Percentiles rank a stretch among this genome's conserved stretches.
phyloP scores from a whole-genome alignment of 2,329 filamentous ascomycete species.

The Helminthosporium solani region DNA sequence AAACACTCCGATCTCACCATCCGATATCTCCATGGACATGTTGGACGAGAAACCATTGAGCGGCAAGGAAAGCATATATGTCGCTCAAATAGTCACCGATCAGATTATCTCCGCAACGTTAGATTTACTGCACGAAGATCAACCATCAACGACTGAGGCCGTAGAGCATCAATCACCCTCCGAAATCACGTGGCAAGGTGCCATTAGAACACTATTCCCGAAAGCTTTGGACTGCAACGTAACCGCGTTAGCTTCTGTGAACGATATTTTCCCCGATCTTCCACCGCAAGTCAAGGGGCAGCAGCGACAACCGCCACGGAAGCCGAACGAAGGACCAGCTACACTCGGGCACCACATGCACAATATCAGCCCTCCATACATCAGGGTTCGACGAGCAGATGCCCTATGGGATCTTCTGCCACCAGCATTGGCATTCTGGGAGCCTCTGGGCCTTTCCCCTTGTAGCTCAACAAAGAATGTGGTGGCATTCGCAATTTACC shows the following conservation, averaged over 20 bases:
- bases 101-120: constrained; percentile 61
- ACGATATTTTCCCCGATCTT: constrained; percentile 48
- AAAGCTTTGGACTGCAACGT: constrained; percentile 36
- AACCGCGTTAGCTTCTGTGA: constrained; percentile 37
- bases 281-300: constrained; percentile 37
- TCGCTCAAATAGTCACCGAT: constrained; percentile 71
- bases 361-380: constrained; percentile 65
- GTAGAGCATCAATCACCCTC: constrained; percentile 13
- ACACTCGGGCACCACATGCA: constrained; percentile 33
- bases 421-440: constrained; percentile 77
- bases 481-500: constrained; percentile 68
- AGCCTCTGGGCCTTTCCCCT: constrained; percentile 73
- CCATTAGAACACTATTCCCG: constrained; percentile 34
- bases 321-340: constrained; percentile 29
- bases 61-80: constrained; percentile 64
- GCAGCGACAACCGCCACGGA: constrained; percentile 34
- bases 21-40: constrained; percentile 25
- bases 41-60: constrained; percentile 32
- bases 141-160: neutral
- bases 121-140: constrained; percentile 32
- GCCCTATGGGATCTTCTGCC: constrained; percentile 71
- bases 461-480: constrained; percentile 71
- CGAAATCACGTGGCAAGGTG: constrained; percentile 23
- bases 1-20: constrained; percentile 37
- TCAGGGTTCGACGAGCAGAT: constrained; percentile 71